Conservation (phyloP, 495 filamentous ascomycete species). For the Bombardia bombarda region DNA sequence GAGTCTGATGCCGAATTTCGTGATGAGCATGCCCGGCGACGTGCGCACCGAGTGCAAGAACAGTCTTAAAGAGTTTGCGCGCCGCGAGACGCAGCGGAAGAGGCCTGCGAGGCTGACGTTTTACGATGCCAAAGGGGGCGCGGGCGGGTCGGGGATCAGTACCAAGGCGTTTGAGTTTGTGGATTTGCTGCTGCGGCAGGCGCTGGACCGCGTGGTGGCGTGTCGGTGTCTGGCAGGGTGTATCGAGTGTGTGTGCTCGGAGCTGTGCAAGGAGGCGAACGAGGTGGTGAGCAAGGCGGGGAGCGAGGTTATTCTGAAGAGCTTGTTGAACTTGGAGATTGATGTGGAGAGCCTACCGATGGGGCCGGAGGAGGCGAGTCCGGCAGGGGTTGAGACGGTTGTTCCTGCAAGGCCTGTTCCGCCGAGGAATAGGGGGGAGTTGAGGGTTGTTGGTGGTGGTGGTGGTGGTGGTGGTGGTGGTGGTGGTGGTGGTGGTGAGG, state of each 20-base stretch:
- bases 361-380: slow-evolving; percentile 61
- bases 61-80: slow-evolving; percentile 69
- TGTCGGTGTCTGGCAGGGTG: slow-evolving; percentile 72
- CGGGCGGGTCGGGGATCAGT: slow-evolving; percentile 74
- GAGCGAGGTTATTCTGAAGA: slow-evolving; percentile 67
- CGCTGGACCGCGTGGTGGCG: slow-evolving; percentile 64
- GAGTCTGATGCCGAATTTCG: slow-evolving; percentile 79
- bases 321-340: slow-evolving; percentile 66
- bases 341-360: slow-evolving; percentile 72
- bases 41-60: slow-evolving; percentile 92
- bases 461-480: slow-evolving; percentile 9
- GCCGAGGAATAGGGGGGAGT: slow-evolving; percentile 9
- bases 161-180: slow-evolving; percentile 91
- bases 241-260: slow-evolving; percentile 77
- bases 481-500: slow-evolving; percentile 3
- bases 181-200: slow-evolving; percentile 67
- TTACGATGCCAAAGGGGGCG: slow-evolving; percentile 88
- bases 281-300: slow-evolving; percentile 92
- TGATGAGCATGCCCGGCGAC: slow-evolving; percentile 74
- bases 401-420: slow-evolving; percentile 59
- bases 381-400: slow-evolving; percentile 75
- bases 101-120: slow-evolving; percentile 85
- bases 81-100: slow-evolving; percentile 53
- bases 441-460: slow-evolving; percentile 14
- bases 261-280: slow-evolving; percentile 81